Percentiles rank a stretch among this genome's conserved stretches.
Evolutionary conservation across 2,329 filamentous ascomycete species (phyloP).

Genomic region (Alternaria sp.): DNA sequence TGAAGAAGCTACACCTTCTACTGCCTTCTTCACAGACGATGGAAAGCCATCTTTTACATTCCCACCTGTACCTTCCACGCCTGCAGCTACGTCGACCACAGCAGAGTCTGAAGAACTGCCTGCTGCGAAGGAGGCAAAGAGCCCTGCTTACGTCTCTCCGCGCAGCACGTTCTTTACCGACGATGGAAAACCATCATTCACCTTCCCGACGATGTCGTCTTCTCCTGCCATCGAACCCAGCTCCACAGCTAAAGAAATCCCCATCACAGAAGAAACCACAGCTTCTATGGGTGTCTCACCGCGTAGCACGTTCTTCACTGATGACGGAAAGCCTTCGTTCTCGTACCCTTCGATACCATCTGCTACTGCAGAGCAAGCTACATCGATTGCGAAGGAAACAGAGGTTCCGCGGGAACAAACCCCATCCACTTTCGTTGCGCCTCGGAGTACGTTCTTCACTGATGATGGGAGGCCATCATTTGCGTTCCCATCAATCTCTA

Average conservation of each 20-base stretch:
- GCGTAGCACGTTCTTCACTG: constrained; percentile 15
- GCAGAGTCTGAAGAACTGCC: neutral
- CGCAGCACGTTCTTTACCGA: constrained; percentile 20
- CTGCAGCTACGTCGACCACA: neutral
- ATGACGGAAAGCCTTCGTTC: constrained; percentile 19
- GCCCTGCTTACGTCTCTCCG: constrained; percentile 9
- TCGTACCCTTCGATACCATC: constrained; percentile 5
- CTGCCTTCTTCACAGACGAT: constrained; percentile 10
- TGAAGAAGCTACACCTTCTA: constrained; percentile 4
- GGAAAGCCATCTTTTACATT: constrained; percentile 13
- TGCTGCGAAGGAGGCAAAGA: neutral
- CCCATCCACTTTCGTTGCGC: constrained; percentile 6
- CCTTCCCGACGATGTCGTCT: constrained; percentile 1
- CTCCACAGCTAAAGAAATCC: neutral
- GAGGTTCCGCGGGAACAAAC: neutral
- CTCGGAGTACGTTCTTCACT: constrained; percentile 16
- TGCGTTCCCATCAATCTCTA: constrained; percentile 4
- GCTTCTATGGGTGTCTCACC: constrained; percentile 10
- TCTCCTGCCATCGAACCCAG: neutral
- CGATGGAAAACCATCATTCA: constrained; percentile 15
- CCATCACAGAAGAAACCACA: neutral
- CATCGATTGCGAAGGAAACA: neutral
- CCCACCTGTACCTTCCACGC: neutral
- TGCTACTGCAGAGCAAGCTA: neutral
- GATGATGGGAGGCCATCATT: constrained; percentile 19